phyloP scores from a whole-genome alignment of 164 flowering plant genomes.

The Vitis vinifera region ASM3070453v1 NC_081808.1:1643501-1644000 shows the following conservation, averaged over 20 bases:
- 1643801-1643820: conserved; percentile 65
- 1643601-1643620: conserved; percentile 64
- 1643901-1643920: conserved; percentile 58
- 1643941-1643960: not conserved
- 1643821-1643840: conserved; percentile 68
- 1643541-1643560: conserved; percentile 47
- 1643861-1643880: conserved; percentile 71
- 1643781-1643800: conserved; percentile 5
- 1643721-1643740: no score
- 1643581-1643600: conserved; percentile 47
- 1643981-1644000: conserved; percentile 28
- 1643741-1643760: no score
- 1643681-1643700: conserved; percentile 26
- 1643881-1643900: conserved; percentile 34
- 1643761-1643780: not conserved
- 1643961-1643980: not conserved
- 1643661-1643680: conserved; percentile 73
- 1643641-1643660: conserved; percentile 92
- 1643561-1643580: conserved; percentile 53
- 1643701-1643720: not conserved
- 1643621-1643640: conserved; percentile 61
- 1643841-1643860: conserved; percentile 67
- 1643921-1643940: not conserved
- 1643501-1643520: conserved; percentile 71
- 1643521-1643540: conserved; percentile 65